Percentiles rank a stretch among this genome's conserved stretches.
phyloP scores from a whole-genome alignment of 805 yeast genomes.

The Scheffersomyces coipomensis region DNA sequence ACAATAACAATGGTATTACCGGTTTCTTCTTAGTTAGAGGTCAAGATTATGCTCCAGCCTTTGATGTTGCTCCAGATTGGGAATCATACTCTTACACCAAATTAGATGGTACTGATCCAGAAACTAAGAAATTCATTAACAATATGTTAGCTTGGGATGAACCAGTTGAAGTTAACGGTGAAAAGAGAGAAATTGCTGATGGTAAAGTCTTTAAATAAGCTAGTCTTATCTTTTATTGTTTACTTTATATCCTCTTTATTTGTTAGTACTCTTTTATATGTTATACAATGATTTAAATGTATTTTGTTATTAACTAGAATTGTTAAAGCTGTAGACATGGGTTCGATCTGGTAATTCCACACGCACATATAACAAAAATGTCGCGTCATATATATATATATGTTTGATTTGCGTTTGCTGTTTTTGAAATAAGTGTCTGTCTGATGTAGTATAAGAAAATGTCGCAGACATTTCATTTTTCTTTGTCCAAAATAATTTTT shows the following conservation, averaged over 20 bases:
- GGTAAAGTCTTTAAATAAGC: slow-evolving; percentile 94
- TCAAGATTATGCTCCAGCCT: slow-evolving; percentile 85
- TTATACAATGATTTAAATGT: neutral
- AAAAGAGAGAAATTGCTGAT: slow-evolving; percentile 84
- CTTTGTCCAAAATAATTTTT: no score
- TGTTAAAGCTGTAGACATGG: no score
- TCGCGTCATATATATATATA: no score
- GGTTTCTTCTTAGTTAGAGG: slow-evolving; percentile 97
- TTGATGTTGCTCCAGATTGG: slow-evolving; percentile 99
- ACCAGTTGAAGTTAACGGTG: slow-evolving; percentile 81
- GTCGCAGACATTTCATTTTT: no score
- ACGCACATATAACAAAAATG: no score
- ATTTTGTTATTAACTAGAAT: no score
- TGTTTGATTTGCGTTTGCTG: no score
- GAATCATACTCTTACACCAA: slow-evolving; percentile 85
- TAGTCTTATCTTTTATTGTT: neutral
- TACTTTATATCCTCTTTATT: neutral
- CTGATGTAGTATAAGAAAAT: no score
- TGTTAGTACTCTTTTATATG: neutral
- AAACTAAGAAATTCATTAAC: slow-evolving; percentile 75
- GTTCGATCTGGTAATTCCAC: no score
- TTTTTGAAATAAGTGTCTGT: no score
- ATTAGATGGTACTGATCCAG: slow-evolving; percentile 76
- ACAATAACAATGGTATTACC: slow-evolving; percentile 95
- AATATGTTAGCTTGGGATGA: slow-evolving; percentile 99